Percentiles rank a stretch among this genome's conserved stretches.
Conservation (phyloP, 192 early-diverging fungal species). For the Pilobolus umbonatus region DNA sequence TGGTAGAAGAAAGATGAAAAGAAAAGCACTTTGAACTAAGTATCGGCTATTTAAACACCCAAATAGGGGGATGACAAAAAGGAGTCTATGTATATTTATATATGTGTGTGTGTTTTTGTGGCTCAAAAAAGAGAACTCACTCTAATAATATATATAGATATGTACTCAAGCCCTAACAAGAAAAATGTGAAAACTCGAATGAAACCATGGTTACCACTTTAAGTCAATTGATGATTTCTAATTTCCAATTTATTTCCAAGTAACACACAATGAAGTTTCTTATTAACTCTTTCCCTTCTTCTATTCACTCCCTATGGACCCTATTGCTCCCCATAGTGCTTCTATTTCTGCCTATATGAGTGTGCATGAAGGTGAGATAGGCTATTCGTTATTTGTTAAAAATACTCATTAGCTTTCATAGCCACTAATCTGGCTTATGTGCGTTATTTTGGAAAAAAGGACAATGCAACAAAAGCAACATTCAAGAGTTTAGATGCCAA, state of each 20-base stretch:
- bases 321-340: constrained; percentile 28
- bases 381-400: neutral
- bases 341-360: constrained; percentile 38
- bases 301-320: neutral
- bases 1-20: neutral
- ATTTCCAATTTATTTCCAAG: too few relatives aligned
- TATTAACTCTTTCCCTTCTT: neutral
- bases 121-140: too few relatives aligned
- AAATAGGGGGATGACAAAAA: too few relatives aligned
- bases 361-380: constrained; percentile 26
- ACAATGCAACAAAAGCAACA: constrained; percentile 27
- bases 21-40: neutral
- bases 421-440: constrained; percentile 39
- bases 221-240: too few relatives aligned
- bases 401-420: constrained; percentile 2
- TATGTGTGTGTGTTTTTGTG: too few relatives aligned
- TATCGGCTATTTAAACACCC: too few relatives aligned
- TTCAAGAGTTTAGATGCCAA: constrained; percentile 33
- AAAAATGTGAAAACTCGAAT: too few relatives aligned
- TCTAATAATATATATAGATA: too few relatives aligned
- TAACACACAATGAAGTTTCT: neutral
- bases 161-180: too few relatives aligned
- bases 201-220: too few relatives aligned
- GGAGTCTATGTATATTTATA: too few relatives aligned
- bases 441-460: constrained; percentile 32